Percentiles rank a stretch among this genome's conserved stretches.
Conservation (phyloP, 768 basidiomycete species). For the Amanita phalloides region DNA sequence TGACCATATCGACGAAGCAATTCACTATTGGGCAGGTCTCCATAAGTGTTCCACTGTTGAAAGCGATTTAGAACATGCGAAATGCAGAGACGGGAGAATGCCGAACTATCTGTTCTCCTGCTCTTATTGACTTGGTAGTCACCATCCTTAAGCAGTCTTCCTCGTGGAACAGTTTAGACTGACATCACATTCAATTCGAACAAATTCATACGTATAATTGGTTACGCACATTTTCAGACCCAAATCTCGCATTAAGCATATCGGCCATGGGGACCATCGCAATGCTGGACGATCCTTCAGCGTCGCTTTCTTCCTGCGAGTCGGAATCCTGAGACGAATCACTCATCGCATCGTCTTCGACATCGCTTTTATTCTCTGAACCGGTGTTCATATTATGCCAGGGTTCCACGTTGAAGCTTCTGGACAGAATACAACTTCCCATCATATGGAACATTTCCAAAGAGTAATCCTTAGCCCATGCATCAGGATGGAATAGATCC, state of each 20-base stretch:
- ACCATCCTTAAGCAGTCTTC: constrained; percentile 66
- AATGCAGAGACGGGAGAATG: constrained; percentile 1
- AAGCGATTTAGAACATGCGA: constrained; percentile 4
- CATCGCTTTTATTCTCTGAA: constrained; percentile 11
- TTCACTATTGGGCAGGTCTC: constrained; percentile 85
- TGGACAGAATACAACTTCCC: constrained; percentile 86
- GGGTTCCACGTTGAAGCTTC: constrained; percentile 79
- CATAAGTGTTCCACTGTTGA: constrained; percentile 88
- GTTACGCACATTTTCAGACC: constrained; percentile 66
- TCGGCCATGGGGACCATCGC: constrained; percentile 97
- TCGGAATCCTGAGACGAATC: constrained; percentile 15
- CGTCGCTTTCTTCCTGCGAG: constrained; percentile 23
- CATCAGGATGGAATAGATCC: constrained; percentile 55
- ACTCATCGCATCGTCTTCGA: constrained; percentile 8
- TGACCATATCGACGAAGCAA: constrained; percentile 93
- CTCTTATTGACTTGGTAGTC: constrained; percentile 59
- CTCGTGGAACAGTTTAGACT: constrained; percentile 86
- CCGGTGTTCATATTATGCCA: constrained; percentile 24
- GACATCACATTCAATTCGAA: background rate
- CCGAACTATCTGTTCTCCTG: constrained; percentile 83
- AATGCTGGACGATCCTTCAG: constrained; percentile 44
- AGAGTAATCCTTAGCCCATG: constrained; percentile 42
- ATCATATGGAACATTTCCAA: constrained; percentile 74
- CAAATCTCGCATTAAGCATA: constrained; percentile 85
- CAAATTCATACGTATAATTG: background rate